Evolutionary conservation across 257 asterid genomes (phyloP).

Genomic region (Nicotiana benthamiana): DNA sequence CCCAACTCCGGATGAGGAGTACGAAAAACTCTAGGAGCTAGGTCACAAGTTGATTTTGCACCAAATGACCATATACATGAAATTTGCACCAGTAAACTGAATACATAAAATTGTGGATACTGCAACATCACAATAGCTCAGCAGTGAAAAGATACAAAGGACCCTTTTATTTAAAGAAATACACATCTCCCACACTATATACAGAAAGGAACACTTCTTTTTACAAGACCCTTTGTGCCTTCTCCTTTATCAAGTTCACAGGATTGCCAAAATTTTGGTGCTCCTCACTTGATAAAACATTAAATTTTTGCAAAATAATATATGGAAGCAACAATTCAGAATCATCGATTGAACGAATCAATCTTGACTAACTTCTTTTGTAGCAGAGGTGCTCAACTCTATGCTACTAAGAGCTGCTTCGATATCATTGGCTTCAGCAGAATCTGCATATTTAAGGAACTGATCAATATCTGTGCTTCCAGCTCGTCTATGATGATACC

Average conservation of each 20-base stretch:
- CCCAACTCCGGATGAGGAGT: too few species aligned
- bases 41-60: background rate
- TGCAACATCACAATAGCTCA: background rate
- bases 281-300: slow-evolving; percentile 26
- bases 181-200: slow-evolving; percentile 2
- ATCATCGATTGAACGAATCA: background rate
- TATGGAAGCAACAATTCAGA: background rate
- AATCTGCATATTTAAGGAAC: slow-evolving; percentile 40
- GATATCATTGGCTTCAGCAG: slow-evolving; percentile 41
- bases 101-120: background rate
- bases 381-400: slow-evolving; percentile 4
- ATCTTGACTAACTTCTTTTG: background rate
- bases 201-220: background rate
- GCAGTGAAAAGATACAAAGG: background rate
- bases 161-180: background rate
- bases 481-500: slow-evolving; percentile 45
- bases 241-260: slow-evolving; percentile 33
- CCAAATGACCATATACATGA: background rate
- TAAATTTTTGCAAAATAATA: background rate
- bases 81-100: background rate
- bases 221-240: background rate
- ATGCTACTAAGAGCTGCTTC: slow-evolving; percentile 29
- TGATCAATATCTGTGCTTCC: slow-evolving; percentile 46
- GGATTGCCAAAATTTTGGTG: slow-evolving; percentile 12
- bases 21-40: too few species aligned